Evolutionary conservation across 2,329 filamentous ascomycete species (phyloP).

Genomic region (Zasmidium citrigriseum): DNA sequence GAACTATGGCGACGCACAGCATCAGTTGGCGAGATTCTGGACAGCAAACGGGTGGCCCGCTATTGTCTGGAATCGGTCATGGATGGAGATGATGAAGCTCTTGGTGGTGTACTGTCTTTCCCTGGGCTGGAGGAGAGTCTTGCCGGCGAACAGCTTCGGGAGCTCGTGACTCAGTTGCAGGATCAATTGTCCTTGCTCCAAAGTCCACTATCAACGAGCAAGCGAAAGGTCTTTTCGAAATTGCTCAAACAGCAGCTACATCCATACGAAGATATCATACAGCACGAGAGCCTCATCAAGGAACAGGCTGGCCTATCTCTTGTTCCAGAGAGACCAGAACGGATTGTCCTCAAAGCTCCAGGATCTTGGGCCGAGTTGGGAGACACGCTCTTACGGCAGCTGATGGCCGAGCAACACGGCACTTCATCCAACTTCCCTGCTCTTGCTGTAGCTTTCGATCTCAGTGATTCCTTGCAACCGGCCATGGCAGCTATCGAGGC

Average conservation of each 20-base stretch:
- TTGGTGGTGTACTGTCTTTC: constrained; percentile 56
- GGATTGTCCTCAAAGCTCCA: constrained; percentile 28
- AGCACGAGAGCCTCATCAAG: constrained; percentile 14
- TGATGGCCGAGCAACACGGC: constrained; percentile 30
- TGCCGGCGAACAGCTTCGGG: constrained; percentile 53
- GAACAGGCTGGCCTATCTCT: background rate
- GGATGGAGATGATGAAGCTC: constrained; percentile 60
- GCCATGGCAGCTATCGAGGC: background rate
- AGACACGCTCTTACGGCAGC: constrained; percentile 32
- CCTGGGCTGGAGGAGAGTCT: constrained; percentile 60
- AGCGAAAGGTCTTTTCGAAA: constrained; percentile 52
- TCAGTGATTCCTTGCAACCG: constrained; percentile 4
- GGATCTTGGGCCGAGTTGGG: constrained; percentile 36
- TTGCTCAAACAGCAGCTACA: constrained; percentile 57
- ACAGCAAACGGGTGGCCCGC: constrained; percentile 59
- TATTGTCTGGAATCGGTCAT: constrained; percentile 66
- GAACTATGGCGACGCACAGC: constrained; percentile 65
- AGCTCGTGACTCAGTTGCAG: constrained; percentile 52
- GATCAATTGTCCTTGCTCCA: constrained; percentile 59
- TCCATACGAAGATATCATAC: constrained; percentile 50
- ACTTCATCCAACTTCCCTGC: constrained; percentile 18
- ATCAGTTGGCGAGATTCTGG: constrained; percentile 57
- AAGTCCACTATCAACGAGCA: constrained; percentile 51
- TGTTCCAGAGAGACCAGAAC: constrained; percentile 8
- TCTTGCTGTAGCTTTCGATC: constrained; percentile 30